Evolutionary conservation across 495 filamentous ascomycete species (phyloP), one percentile per base, ranked within the genome.

Genomic region (Neurospora africana): DNA sequence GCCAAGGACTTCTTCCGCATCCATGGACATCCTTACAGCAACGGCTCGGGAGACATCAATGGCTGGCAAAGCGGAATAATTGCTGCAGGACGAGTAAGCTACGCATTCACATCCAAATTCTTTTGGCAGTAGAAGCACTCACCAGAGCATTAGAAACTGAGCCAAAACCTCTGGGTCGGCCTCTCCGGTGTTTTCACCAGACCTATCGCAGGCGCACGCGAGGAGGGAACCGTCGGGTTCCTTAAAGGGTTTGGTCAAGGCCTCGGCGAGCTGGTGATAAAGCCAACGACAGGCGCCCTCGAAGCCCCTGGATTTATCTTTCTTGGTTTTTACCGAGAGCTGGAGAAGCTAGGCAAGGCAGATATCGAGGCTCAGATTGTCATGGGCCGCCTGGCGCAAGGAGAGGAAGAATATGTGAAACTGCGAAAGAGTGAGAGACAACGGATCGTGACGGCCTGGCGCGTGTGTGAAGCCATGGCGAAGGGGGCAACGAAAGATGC

Each of bases 1-100:
- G 86, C 90, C 4, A 90, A 91, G 75, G 91, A 92, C 3, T 89
- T 93, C 68, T 90, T 92, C 74, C 91, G 92, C 68, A 89, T 91
- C 6, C 92, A 92, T 7, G 86, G 89, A 4, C 81, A 93, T 17
- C 90, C 91, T 74, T 89, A 90, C 5, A 89, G 88, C 73, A 82
- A 83, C 23, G 81, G 78, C n/a, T 78, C 82, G 11, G 68, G 27
- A 65, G 27, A 65, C 71, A 86, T 91, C 69, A 88, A 87, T 2
- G 90, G 88, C n/a, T 82, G 90, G 68, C 81, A 85, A 43, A 89
- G 88, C 7, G 89, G 89, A 5, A 81, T 90, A 39, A 82, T 81
- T 27, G 89, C 89, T 2, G 89, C 89, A 3, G 83, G 87, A 5
- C 53, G 53, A 65, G 53, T 65, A 35, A 65, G 53, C 15, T 65